phyloP scores from a whole-genome alignment of 2,329 filamentous ascomycete genomes.

The Fusarium sp. region DNA sequence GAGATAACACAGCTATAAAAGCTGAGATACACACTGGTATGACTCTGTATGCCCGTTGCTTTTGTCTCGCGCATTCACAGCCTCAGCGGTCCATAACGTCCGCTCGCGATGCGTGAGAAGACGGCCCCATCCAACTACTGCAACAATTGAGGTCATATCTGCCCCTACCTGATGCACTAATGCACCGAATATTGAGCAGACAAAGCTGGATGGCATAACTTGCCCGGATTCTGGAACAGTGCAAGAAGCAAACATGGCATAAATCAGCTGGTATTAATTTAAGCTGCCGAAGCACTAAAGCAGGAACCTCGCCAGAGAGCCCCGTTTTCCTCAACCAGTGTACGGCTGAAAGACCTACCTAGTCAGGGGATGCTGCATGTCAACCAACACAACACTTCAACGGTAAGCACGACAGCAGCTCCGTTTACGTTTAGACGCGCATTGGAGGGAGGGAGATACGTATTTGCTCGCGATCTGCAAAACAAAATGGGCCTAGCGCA shows the following conservation, averaged over 20 bases:
- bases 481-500: not conserved
- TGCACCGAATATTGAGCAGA: not conserved
- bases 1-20: too few relatives aligned
- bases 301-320: not conserved
- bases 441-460: not conserved
- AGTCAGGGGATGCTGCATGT: conserved; percentile 3
- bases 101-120: not conserved
- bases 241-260: conserved; percentile 19
- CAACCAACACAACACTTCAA: conserved; percentile 8
- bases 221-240: not conserved
- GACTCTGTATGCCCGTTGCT: too few relatives aligned
- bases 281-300: not conserved
- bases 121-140: not conserved
- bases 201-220: not conserved
- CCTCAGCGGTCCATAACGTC: not conserved
- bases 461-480: not conserved
- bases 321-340: not conserved
- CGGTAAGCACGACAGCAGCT: not conserved
- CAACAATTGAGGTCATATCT: not conserved
- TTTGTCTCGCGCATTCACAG: not conserved
- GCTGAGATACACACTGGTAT: not conserved
- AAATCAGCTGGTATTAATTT: conserved; percentile 3
- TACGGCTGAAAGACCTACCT: not conserved
- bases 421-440: conserved; percentile 1
- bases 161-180: not conserved